A percentile compares a stretch with the other conserved stretches of the same genome.
These are phyloP conservation scores for Rhododendron simsii DNA, from an alignment of 148 eudicot genomes.

Conservation along the genomic window DNA sequence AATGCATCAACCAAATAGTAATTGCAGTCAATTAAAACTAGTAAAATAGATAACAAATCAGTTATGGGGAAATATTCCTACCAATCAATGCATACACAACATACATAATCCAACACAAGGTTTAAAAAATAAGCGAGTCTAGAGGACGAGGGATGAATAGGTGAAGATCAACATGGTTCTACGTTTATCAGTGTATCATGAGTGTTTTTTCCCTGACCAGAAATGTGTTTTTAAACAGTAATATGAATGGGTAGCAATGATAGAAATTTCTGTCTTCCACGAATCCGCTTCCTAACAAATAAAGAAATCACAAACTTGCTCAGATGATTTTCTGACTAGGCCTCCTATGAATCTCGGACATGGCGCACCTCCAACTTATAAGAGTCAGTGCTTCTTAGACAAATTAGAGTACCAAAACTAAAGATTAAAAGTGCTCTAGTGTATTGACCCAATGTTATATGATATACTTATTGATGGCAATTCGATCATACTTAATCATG, in stretches of 20 bases:
- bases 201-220: background rate
- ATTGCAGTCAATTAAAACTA: background rate
- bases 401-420: background rate
- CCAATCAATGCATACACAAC: background rate
- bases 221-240: background rate
- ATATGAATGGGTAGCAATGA: background rate
- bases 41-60: background rate
- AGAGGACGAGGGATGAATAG: background rate
- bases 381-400: background rate
- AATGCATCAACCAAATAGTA: background rate
- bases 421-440: background rate
- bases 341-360: background rate
- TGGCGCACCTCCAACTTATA: background rate
- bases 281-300: background rate
- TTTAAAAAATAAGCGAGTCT: background rate
- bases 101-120: background rate
- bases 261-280: background rate
- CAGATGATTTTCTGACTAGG: background rate
- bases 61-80: background rate
- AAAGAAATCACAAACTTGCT: background rate
- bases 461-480: background rate
- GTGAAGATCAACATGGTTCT: background rate
- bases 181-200: background rate
- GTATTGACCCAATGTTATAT: background rate
- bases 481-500: background rate